Conservation (phyloP, 768 basidiomycete species). For the Saitozyma podzolica region DNA sequence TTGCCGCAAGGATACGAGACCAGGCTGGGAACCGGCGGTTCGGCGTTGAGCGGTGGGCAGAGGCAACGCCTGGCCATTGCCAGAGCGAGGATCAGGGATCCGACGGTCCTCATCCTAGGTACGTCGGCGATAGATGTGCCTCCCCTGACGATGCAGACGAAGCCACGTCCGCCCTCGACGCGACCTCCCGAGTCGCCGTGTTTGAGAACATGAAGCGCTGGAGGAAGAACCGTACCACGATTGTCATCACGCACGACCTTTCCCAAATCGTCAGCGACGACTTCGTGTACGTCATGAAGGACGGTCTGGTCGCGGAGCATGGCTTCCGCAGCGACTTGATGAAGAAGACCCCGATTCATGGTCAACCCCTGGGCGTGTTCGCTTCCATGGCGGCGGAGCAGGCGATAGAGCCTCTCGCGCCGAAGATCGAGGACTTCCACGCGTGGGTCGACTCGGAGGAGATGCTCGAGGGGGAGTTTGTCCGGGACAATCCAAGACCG, state of each 20-base stretch:
- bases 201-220: conserved; percentile 66
- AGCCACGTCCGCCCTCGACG: conserved; percentile 67
- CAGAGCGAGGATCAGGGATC: conserved; percentile 78
- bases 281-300: conserved; percentile 88
- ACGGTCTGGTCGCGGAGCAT: conserved; percentile 77
- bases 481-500: neutral
- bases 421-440: conserved; percentile 54
- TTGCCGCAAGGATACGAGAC: conserved; percentile 91
- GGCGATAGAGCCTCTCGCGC: conserved; percentile 54
- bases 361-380: conserved; percentile 63
- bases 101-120: conserved; percentile 88
- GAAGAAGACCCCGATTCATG: conserved; percentile 41
- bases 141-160: conserved; percentile 52
- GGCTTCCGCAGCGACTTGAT: conserved; percentile 84
- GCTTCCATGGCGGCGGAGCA: conserved; percentile 66
- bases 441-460: conserved; percentile 45
- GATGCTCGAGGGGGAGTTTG: neutral
- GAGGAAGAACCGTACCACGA: conserved; percentile 77
- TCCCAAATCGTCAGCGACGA: conserved; percentile 72
- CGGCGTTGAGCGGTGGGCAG: conserved; percentile 85
- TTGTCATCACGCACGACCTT: conserved; percentile 94
- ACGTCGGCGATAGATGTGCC: conserved; percentile 45
- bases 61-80: conserved; percentile 87
- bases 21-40: conserved; percentile 69
- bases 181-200: conserved; percentile 79